These are phyloP conservation scores for Lactifluus piperatus DNA, from an alignment of 768 basidiomycete species.

Conservation along the genomic window DNA sequence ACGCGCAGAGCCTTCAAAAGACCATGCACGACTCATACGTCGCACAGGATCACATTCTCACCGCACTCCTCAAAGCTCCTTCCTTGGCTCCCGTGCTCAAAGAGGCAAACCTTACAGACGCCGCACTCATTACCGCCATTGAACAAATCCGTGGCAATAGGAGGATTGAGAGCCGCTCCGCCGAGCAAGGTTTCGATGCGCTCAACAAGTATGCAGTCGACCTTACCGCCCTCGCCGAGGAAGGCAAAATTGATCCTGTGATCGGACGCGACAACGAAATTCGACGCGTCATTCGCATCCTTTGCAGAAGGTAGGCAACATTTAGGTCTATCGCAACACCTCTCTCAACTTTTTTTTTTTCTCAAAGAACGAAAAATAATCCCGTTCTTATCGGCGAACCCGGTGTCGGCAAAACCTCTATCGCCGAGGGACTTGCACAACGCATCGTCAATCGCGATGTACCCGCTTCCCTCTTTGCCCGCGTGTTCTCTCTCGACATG, in stretches of 20 bases:
- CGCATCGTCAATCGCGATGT: conserved; percentile 93
- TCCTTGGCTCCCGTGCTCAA: conserved; percentile 63
- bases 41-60: conserved; percentile 85
- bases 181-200: conserved; percentile 92
- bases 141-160: conserved; percentile 76
- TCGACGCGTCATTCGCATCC: conserved; percentile 71
- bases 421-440: conserved; percentile 92
- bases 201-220: conserved; percentile 83
- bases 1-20: conserved; percentile 72
- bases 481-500: conserved; percentile 85
- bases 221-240: conserved; percentile 77
- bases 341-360: neutral
- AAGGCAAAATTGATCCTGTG: conserved; percentile 93
- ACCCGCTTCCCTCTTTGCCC: conserved; percentile 60
- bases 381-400: conserved; percentile 95
- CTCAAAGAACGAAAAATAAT: conserved; percentile 84
- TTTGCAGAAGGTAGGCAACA: conserved; percentile 57
- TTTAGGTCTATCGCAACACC: neutral
- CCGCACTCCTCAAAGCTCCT: conserved; percentile 72
- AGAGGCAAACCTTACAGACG: conserved; percentile 64
- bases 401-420: conserved; percentile 92
- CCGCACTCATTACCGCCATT: conserved; percentile 64
- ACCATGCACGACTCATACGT: conserved; percentile 87
- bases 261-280: conserved; percentile 93
- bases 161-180: conserved; percentile 75